A percentile compares a stretch with the other conserved stretches of the same genome.
These are phyloP conservation scores for Dictyostelium purpureum DNA, from an alignment of 78 protist genomes.

Conservation along the genomic window DNA sequence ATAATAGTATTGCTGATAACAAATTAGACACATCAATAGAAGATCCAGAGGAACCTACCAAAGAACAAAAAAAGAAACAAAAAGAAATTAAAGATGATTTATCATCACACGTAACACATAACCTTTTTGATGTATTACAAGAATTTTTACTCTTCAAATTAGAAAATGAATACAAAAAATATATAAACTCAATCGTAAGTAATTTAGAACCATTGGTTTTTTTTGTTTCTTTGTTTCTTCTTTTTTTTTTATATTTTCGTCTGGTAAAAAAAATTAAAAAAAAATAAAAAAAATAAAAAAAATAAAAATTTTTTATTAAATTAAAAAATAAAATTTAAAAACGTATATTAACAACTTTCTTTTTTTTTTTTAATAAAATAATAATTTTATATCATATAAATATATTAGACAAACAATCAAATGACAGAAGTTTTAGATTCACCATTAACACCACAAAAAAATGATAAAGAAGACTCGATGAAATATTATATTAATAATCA, in stretches of 20 bases:
- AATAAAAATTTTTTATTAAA: not conserved
- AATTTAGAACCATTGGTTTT: not conserved
- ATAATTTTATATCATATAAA: not conserved
- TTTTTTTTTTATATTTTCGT: not conserved
- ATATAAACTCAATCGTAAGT: not conserved
- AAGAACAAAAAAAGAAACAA: not conserved
- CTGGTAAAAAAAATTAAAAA: not conserved
- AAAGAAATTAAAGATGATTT: conserved; percentile 10
- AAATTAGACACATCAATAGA: not conserved
- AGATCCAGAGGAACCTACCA: not conserved
- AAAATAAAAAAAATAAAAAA: not conserved
- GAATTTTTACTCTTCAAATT: conserved; percentile 36
- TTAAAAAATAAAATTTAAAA: not conserved
- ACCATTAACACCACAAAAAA: not conserved
- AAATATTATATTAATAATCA: not conserved
- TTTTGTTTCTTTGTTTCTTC: not conserved
- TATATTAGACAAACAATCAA: not conserved
- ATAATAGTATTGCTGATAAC: not conserved
- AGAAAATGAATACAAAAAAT: conserved; percentile 35
- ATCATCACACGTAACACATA: not conserved
- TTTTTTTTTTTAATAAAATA: not conserved
- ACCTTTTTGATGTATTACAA: conserved; percentile 24
- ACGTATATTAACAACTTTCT: not conserved
- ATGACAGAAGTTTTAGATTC: not conserved
- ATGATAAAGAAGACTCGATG: not conserved